Conservation (phyloP, 495 filamentous ascomycete species). For the Sporormia fimetaria region DNA sequence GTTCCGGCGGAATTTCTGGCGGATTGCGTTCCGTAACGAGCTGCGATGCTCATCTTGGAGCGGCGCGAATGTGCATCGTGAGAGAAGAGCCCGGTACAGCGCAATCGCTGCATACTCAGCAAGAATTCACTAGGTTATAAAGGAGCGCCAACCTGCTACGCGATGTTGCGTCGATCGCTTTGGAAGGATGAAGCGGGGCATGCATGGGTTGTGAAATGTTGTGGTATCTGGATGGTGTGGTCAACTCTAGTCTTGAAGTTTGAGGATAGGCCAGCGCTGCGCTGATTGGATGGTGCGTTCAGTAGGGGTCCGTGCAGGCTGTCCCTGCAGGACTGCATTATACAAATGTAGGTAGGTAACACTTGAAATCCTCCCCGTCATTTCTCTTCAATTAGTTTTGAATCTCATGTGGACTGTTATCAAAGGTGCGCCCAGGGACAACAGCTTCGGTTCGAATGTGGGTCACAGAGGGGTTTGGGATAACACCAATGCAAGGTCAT, state of each 20-base stretch:
- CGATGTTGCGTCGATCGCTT: constrained; percentile 17
- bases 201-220: constrained; percentile 15
- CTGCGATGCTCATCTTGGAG: constrained; percentile 33
- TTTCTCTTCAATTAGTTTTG: too few species aligned
- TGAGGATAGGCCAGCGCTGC: too few species aligned
- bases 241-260: too few species aligned
- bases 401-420: too few species aligned
- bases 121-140: background rate
- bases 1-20: constrained; percentile 49
- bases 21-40: constrained; percentile 38
- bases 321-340: too few species aligned
- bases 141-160: constrained; percentile 13
- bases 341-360: too few species aligned
- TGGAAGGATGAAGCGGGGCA: constrained; percentile 22
- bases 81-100: constrained; percentile 62
- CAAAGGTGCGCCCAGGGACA: too few species aligned
- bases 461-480: background rate
- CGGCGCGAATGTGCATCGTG: constrained; percentile 44
- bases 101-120: constrained; percentile 47
- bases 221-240: too few species aligned
- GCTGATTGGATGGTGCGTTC: too few species aligned
- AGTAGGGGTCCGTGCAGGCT: too few species aligned
- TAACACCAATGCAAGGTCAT: background rate
- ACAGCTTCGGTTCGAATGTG: too few species aligned
- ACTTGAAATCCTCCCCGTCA: too few species aligned